These are phyloP conservation scores for Medakamo hakoo DNA, from an alignment of 139 green algal species.

Conservation along the genomic window DNA sequence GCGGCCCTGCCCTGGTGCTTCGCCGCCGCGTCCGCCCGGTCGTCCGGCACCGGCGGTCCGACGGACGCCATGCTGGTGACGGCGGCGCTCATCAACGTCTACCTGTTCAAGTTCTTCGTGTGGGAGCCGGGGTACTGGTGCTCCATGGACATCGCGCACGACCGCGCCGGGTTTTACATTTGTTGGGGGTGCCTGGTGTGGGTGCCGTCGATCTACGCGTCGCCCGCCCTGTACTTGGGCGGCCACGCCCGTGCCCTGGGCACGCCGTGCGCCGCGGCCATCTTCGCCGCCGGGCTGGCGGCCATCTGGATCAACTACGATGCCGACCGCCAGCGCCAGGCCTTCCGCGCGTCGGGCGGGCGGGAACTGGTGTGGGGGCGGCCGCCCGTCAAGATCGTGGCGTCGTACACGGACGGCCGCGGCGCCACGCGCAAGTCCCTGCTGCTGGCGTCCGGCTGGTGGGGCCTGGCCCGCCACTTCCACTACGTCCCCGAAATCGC, in stretches of 20 bases:
- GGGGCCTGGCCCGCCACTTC: conserved; percentile 56
- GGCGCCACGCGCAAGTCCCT: conserved; percentile 5
- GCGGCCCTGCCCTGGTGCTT: conserved; percentile 32
- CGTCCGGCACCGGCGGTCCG: conserved; percentile 13
- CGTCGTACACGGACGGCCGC: not conserved
- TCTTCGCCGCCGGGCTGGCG: conserved; percentile 18
- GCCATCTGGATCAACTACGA: conserved; percentile 63
- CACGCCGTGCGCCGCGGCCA: conserved; percentile 6
- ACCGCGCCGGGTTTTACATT: conserved; percentile 65
- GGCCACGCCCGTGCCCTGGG: conserved; percentile 6
- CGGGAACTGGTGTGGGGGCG: not conserved
- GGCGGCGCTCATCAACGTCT: conserved; percentile 35
- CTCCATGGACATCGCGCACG: conserved; percentile 66
- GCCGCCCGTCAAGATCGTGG: not conserved
- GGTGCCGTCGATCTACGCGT: conserved; percentile 54
- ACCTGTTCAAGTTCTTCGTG: conserved; percentile 29
- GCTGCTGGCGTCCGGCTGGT: conserved; percentile 24
- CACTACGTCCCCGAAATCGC: conserved; percentile 55
- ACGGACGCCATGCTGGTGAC: conserved; percentile 43
- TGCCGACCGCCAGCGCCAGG: conserved; percentile 43
- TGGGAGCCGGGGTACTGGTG: conserved; percentile 60
- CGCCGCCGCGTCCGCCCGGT: conserved; percentile 26
- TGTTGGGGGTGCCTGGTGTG: conserved; percentile 60
- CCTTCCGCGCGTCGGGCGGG: conserved; percentile 32
- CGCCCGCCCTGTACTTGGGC: conserved; percentile 27